These are phyloP conservation scores for Ochetophila trinervis DNA, from an alignment of 306 rosid genomes.

Conservation along the genomic window DNA sequence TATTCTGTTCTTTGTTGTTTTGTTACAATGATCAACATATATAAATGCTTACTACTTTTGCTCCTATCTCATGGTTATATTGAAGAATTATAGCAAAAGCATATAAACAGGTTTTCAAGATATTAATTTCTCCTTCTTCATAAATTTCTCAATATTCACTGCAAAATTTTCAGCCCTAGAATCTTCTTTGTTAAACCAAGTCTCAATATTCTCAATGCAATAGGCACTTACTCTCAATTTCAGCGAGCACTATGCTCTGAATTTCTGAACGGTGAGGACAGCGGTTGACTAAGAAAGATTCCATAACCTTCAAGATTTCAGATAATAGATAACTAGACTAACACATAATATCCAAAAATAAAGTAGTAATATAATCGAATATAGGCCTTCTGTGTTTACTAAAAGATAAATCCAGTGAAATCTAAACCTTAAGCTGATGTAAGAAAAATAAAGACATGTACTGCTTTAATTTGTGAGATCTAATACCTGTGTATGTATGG, in stretches of 20 bases:
- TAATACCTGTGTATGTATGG: slow-evolving; percentile 55
- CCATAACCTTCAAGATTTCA: slow-evolving; percentile 41
- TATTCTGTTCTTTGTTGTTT: too few species aligned
- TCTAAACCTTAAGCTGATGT: not conserved
- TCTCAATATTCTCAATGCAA: slow-evolving; percentile 8
- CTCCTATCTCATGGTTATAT: too few species aligned
- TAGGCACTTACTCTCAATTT: slow-evolving; percentile 59
- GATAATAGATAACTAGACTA: slow-evolving; percentile 14
- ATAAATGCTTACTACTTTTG: not conserved
- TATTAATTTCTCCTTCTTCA: not conserved
- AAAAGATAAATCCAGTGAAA: not conserved
- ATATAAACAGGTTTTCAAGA: too few species aligned
- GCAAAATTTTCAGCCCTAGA: not conserved
- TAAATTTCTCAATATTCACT: not conserved
- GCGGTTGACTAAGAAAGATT: slow-evolving; percentile 50
- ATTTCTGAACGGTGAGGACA: slow-evolving; percentile 97
- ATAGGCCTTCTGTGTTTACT: too few species aligned
- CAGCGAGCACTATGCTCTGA: slow-evolving; percentile 74
- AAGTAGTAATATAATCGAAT: not conserved
- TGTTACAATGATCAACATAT: too few species aligned
- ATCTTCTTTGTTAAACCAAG: not conserved
- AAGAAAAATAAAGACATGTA: not conserved
- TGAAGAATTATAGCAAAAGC: too few species aligned
- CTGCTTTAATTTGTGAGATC: not conserved
- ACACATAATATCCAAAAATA: not conserved